Conservation (phyloP, 164 flowering plant species). For the Sextonia rubra region DNA sequence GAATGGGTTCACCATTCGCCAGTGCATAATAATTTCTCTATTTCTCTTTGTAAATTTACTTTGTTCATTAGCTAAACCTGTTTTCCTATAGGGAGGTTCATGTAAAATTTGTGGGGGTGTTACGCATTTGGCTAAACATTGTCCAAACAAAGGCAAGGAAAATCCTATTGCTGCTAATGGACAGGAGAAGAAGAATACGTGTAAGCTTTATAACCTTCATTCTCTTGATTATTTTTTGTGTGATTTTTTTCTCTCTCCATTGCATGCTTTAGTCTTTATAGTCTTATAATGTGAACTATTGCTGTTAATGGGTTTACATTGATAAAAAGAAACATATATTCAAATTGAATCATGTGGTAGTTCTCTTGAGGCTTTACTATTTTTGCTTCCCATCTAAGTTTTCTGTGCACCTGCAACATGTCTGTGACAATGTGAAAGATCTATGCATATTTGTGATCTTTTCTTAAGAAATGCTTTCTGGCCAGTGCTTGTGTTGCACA, state of each 20-base stretch:
- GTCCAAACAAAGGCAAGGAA: conserved; percentile 59
- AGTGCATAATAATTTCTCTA: neutral
- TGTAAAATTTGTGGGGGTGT: conserved; percentile 85
- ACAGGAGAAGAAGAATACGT: conserved; percentile 13
- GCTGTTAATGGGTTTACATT: no score
- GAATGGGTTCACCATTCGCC: neutral
- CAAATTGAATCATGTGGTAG: no score
- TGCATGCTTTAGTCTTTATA: neutral
- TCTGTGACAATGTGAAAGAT: no score
- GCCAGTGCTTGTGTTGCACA: no score
- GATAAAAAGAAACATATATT: no score
- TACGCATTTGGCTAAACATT: conserved; percentile 87
- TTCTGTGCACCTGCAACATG: no score
- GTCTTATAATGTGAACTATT: neutral
- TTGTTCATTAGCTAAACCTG: neutral
- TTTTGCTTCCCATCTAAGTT: no score
- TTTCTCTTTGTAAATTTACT: neutral
- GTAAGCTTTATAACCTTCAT: conserved; percentile 19
- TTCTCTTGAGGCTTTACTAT: no score
- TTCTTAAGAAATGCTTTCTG: no score
- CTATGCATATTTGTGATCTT: no score
- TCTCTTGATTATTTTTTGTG: conserved; percentile 6
- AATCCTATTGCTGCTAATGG: conserved; percentile 16
- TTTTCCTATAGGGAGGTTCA: conserved; percentile 61
- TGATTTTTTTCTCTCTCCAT: neutral